Evolutionary conservation across 2,329 filamentous ascomycete genomes (phyloP).

Genomic region (Hypoxylon sp.): DNA sequence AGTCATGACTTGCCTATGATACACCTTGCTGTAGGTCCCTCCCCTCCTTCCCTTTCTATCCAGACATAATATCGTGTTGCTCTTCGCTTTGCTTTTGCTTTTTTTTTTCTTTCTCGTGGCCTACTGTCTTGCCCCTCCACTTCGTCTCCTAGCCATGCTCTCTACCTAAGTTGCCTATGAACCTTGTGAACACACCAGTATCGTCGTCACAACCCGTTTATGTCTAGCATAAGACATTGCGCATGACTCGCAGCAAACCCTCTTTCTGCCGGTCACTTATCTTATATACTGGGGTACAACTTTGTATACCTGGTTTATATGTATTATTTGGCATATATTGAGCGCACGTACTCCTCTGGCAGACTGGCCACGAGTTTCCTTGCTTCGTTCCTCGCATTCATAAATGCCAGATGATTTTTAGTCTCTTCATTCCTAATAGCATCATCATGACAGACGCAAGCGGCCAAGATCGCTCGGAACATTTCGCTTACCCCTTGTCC

Average conservation of each 20-base stretch:
- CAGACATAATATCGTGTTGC: slow-evolving; percentile 21
- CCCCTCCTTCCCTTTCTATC: slow-evolving; percentile 28
- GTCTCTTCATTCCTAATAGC: slow-evolving; percentile 43
- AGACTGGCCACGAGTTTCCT: slow-evolving; percentile 23
- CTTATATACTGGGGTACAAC: slow-evolving; percentile 20
- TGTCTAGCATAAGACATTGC: slow-evolving; percentile 26
- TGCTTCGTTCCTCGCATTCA: slow-evolving; percentile 23
- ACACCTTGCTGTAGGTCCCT: slow-evolving; percentile 41
- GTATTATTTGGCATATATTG: slow-evolving; percentile 22
- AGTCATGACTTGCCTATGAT: slow-evolving; percentile 45
- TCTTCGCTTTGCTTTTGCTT: slow-evolving; percentile 20
- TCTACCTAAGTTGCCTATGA: slow-evolving; percentile 32
- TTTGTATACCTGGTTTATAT: slow-evolving; percentile 25
- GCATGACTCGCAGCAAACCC: slow-evolving; percentile 31
- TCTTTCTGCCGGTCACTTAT: slow-evolving; percentile 2
- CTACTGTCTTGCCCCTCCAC: slow-evolving; percentile 19
- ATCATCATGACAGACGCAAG: slow-evolving; percentile 47
- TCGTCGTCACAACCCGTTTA: slow-evolving; percentile 22
- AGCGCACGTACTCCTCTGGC: slow-evolving; percentile 12
- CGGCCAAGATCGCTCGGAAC: slow-evolving; percentile 37
- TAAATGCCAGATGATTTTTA: slow-evolving; percentile 27
- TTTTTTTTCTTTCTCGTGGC: slow-evolving; percentile 8
- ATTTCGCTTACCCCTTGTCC: slow-evolving; percentile 40
- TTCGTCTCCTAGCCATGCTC: slow-evolving; percentile 5
- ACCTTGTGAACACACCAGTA: slow-evolving; percentile 3